Base-by-base conservation (phyloP, 2,329 filamentous ascomycete genomes). In the Pseudocercospora fuligena region DNA sequence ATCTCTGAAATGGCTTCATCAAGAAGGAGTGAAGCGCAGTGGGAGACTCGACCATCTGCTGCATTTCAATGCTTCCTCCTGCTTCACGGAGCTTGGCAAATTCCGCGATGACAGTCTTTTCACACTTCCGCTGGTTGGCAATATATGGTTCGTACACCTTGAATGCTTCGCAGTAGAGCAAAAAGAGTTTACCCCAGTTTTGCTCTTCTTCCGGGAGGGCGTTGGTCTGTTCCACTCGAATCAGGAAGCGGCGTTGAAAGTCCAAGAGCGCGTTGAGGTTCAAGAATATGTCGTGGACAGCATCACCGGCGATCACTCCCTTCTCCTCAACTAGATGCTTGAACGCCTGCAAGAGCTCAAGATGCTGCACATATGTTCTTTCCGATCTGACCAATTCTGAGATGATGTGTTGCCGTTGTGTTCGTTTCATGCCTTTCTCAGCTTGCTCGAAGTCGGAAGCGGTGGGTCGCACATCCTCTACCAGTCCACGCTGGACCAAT, bases 141-240 rank as follows among this genome's bases (percentile, higher is more conserved):
- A 98, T 98, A 75, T 98, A 99, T 1, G 94, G 94, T 75, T 97
- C 92, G 78, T 99, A 99, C 67, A 97, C 94, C 69, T 90, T 89
- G 79, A 99, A 97, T 0, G 89, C 88, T 66, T 95, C 92, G 77
- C 95, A 92, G 76, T 94, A 93, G 14, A 89, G 84, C 14, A 91
- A 86, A 76, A 98, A 98, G 0, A 96, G 88, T n/a, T 89, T 86
- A n/a, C 95, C 95, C 95, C 95, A 99, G 78, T 94, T 91, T 78
- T 99, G 95, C 68, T 88, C 85, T 3, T 86, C 82, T 68, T 90
- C 86, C 0, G 92, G 87, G 80, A 93, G 88, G 3, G 92, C 93
- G 75, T 98, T 97, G 43, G 94, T 96, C 29, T 96, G 96, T 81
- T 99, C 95, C 69, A 99, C 92, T 63, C 93, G 90, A 74, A 99